Evolutionary conservation across 805 yeast species (phyloP).

Genomic region (Metschnikowia similis): DNA sequence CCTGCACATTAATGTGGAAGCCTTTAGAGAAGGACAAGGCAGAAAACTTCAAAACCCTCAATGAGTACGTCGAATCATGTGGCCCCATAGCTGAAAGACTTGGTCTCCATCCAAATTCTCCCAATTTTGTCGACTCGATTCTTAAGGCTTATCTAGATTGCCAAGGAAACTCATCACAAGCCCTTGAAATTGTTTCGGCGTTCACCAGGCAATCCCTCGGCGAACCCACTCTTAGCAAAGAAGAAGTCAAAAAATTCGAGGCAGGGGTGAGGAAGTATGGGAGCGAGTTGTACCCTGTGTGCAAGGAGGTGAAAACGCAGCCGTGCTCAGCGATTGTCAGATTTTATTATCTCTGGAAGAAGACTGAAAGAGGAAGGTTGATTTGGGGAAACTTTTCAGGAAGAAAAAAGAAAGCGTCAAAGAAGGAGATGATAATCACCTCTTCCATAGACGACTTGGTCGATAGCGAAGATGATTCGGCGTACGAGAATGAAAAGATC

Average conservation of each 20-base stretch:
- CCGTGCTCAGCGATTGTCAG: slow-evolving; percentile 76
- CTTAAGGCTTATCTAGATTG: slow-evolving; percentile 50
- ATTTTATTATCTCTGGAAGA: slow-evolving; percentile 89
- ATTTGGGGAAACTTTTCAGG: slow-evolving; percentile 86
- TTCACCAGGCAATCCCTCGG: slow-evolving; percentile 56
- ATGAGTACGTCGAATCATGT: slow-evolving; percentile 53
- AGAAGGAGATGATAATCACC: slow-evolving; percentile 16
- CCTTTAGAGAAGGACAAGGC: slow-evolving; percentile 29
- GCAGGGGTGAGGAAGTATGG: slow-evolving; percentile 69
- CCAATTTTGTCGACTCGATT: slow-evolving; percentile 79
- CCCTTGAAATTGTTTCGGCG: slow-evolving; percentile 42
- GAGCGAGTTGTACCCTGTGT: slow-evolving; percentile 73
- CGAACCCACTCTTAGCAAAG: slow-evolving; percentile 71
- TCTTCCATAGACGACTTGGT: slow-evolving; percentile 45
- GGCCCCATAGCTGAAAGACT: slow-evolving; percentile 53
- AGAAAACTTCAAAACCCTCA: slow-evolving; percentile 35
- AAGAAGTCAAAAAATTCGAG: slow-evolving; percentile 68
- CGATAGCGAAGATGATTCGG: slow-evolving; percentile 66
- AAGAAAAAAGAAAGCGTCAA: slow-evolving; percentile 50
- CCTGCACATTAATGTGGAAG: slow-evolving; percentile 66
- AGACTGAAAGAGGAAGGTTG: slow-evolving; percentile 64
- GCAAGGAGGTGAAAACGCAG: slow-evolving; percentile 67
- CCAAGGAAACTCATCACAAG: slow-evolving; percentile 47
- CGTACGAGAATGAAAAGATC: slow-evolving; percentile 57
- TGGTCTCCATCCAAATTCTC: slow-evolving; percentile 56